Base-by-base conservation (phyloP, 2,329 filamentous ascomycete genomes). In the Aspergillus sclerotialis region DNA sequence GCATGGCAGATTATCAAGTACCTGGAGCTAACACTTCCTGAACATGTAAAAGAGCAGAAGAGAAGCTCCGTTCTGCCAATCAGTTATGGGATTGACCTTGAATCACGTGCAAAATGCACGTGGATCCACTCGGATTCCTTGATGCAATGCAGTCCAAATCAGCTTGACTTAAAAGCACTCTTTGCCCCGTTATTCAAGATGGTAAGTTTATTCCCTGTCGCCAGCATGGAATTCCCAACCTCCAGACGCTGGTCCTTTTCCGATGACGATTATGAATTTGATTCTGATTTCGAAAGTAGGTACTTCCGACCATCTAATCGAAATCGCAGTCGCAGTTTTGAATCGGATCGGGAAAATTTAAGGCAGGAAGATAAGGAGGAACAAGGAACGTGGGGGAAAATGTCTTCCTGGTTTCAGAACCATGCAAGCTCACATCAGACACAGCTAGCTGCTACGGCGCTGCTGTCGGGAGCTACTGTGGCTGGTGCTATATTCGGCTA, bases 401-500 rank as follows among this genome's bases (percentile, higher is more conserved):
- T 68, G 64, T 53, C 63, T 24, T 62, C 60, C 30, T 69, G 65
- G 65, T 45, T 68, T 25, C 59, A 67, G 38, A 55, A 62, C 12
- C 62, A 67, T 33, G 49, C 53, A 35, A 53, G 55, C 34, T 60
- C 62, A n/a, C 61, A 64, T 31, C 52, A 60, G 35, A 49, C 56
- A 12, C 65, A 68, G 50, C 56, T 69, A 40, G 58, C 56, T 28
- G 58, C 61, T 18, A 62, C 62, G 4, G 63, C 64, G 16, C 56
- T 64, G n/a, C 39, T 67, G 14, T 66, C 63, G 6, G 63, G 62
- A 25, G 62, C 58, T 30, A 61, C 63, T 37, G 64, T 65, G 27
- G 64, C 64, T 14, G 65, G 67, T 44, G 67, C 72, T 1, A 75
- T 80, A 30, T 60, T 79, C 30, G 72, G 74, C 3, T 68, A 73